Base-by-base conservation (phyloP, 108 stramenopile genomes). In the Cyclostephanos invisitatus region DNA sequence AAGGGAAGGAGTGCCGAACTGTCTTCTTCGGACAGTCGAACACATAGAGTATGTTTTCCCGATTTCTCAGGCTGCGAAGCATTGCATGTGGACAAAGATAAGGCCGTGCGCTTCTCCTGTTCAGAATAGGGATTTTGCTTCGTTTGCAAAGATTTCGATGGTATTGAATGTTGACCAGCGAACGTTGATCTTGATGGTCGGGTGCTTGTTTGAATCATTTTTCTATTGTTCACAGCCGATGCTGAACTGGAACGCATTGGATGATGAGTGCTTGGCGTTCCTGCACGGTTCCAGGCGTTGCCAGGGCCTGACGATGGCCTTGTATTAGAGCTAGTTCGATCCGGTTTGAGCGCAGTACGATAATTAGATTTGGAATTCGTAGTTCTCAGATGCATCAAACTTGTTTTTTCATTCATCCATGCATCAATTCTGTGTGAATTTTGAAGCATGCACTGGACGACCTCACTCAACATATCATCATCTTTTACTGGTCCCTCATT, bases 321-420 rank as follows among this genome's bases (percentile, higher is more conserved):
- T 9, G 20, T 58, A 27, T 57, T 47, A 12, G 56, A 46, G 21
- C 40, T 46, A 27, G 42, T 17, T 58, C 57, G 56, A 14, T 44
- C 25, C 24, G 68, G 20, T 12, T 58, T 54, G 40, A 58, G 56
- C 28, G 56, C 51, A 42, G 54, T 68, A 21, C 68, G 61, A 63
- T 51, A n/a, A 36, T 36, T 64, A 20, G 68, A 25, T 15, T 56
- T 76, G 29, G 83, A 29, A 51, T 86, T 66, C 10, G 84, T 81
- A n/a, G 89, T 94, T 38, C 90, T 80, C 29, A 91, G 68, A 68
- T 87, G 89, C 91, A 92, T 92, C 44, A 90, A 85, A 18, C 85
- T 87, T 7, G 89, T 94, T 56, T 85, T 68, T 51, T 88, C 80
- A 56, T 91, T 88, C 38, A 91, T 83, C 85, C 82, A 85, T 6